phyloP scores from a whole-genome alignment of 805 yeast genomes.

The Priceomyces fermenticarens region DNA sequence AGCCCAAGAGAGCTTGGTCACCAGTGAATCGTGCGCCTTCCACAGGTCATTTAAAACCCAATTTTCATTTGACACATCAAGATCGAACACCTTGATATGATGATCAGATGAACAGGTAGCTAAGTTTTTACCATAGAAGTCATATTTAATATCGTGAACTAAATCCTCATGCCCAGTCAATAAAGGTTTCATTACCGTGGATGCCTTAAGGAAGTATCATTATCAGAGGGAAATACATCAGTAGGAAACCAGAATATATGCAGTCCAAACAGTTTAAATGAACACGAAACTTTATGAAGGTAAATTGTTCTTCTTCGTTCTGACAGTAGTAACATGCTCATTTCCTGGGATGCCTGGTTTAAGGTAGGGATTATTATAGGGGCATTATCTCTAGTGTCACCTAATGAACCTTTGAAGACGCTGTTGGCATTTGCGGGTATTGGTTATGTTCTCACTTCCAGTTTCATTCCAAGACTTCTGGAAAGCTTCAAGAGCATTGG shows the following conservation, averaged over 20 bases:
- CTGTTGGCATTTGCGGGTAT: constrained; percentile 64
- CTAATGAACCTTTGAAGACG: constrained; percentile 50
- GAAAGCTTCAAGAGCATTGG: constrained; percentile 73
- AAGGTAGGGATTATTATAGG: constrained; percentile 13
- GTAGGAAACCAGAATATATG: neutral
- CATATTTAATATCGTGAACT: constrained; percentile 86
- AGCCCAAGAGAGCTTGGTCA: constrained; percentile 86
- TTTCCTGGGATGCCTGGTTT: neutral
- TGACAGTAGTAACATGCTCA: neutral
- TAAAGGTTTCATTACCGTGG: constrained; percentile 55
- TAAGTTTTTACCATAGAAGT: constrained; percentile 85
- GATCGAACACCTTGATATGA: constrained; percentile 83
- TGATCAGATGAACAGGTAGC: constrained; percentile 97
- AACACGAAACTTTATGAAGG: neutral
- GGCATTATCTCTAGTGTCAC: constrained; percentile 23
- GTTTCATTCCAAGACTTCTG: constrained; percentile 67
- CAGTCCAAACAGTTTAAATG: neutral
- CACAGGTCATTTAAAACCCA: constrained; percentile 89
- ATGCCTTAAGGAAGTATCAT: neutral
- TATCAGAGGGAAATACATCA: neutral
- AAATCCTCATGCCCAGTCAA: constrained; percentile 91
- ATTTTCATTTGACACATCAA: constrained; percentile 58
- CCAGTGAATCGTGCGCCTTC: constrained; percentile 92
- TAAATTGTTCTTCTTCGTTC: neutral
- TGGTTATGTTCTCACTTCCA: constrained; percentile 60